phyloP scores from a whole-genome alignment of 306 rosid genomes.

The Pyrus pyrifolia region DNA sequence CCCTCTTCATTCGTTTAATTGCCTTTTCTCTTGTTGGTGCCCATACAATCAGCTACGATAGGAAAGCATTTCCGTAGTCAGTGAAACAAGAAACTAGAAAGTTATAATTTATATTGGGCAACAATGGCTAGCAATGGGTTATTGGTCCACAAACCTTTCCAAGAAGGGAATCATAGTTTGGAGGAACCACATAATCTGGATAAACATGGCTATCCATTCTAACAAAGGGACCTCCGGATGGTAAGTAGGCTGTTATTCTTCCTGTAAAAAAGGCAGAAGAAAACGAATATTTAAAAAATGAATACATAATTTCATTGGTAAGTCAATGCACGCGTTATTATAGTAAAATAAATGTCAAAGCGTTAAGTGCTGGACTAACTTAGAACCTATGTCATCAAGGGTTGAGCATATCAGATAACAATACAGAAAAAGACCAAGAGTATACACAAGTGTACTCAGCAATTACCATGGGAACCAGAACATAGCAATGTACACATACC shows the following conservation, averaged over 20 bases:
- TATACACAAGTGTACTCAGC: background rate
- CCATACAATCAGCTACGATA: conserved; percentile 82
- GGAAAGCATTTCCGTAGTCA: conserved; percentile 1
- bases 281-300: background rate
- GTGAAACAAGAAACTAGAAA: background rate
- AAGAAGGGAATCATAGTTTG: conserved; percentile 94
- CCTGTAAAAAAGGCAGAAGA: conserved; percentile 45
- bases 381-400: background rate
- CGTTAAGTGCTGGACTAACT: background rate
- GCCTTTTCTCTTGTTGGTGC: conserved; percentile 99
- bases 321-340: background rate
- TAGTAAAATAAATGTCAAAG: background rate
- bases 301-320: background rate
- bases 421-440: background rate
- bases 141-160: conserved; percentile 52
- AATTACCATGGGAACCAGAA: background rate
- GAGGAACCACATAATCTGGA: conserved; percentile 96
- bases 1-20: conserved; percentile 92
- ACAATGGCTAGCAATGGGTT: background rate
- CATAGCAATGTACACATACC: conserved; percentile 37
- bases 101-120: background rate
- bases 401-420: background rate
- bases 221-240: conserved; percentile 96
- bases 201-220: conserved; percentile 98
- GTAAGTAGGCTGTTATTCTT: conserved; percentile 88